phyloP scores from a whole-genome alignment of 2,329 filamentous ascomycete genomes.

The Colletotrichum somersetense region DNA sequence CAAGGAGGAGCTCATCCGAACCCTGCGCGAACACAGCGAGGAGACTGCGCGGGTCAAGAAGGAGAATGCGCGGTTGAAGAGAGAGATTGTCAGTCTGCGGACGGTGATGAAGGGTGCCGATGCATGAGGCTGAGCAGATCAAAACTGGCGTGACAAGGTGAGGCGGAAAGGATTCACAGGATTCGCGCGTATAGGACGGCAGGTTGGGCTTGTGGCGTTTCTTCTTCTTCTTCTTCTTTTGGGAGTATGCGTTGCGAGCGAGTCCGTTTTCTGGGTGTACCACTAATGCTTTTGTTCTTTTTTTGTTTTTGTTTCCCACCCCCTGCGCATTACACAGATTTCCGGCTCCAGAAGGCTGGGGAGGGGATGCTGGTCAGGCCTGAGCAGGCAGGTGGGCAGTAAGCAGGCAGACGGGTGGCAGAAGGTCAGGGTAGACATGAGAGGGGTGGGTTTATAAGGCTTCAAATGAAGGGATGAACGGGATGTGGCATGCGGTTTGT shows the following conservation, averaged over 20 bases:
- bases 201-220: constrained; percentile 27
- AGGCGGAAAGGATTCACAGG: constrained; percentile 6
- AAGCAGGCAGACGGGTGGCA: constrained; percentile 3
- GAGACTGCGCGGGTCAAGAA: constrained; percentile 83
- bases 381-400: constrained; percentile 26
- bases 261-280: constrained; percentile 29
- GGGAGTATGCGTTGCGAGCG: constrained; percentile 37
- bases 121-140: constrained; percentile 2
- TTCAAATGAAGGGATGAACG: constrained; percentile 12
- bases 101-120: constrained; percentile 62
- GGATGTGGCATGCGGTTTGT: constrained; percentile 26
- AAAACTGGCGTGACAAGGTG: constrained; percentile 2
- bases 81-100: constrained; percentile 81
- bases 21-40: constrained; percentile 80
- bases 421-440: background rate
- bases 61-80: constrained; percentile 85
- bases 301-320: too few species aligned
- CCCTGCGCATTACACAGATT: background rate
- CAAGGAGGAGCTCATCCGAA: constrained; percentile 80
- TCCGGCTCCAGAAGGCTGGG: background rate
- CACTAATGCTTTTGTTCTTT: constrained; percentile 15
- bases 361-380: constrained; percentile 2
- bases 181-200: constrained; percentile 4
- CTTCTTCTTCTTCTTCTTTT: background rate
- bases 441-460: constrained; percentile 9